Evolutionary conservation across 2,329 filamentous ascomycete species (phyloP), one percentile per base, ranked within the genome.

Genomic region (Monilinia fructicola): DNA sequence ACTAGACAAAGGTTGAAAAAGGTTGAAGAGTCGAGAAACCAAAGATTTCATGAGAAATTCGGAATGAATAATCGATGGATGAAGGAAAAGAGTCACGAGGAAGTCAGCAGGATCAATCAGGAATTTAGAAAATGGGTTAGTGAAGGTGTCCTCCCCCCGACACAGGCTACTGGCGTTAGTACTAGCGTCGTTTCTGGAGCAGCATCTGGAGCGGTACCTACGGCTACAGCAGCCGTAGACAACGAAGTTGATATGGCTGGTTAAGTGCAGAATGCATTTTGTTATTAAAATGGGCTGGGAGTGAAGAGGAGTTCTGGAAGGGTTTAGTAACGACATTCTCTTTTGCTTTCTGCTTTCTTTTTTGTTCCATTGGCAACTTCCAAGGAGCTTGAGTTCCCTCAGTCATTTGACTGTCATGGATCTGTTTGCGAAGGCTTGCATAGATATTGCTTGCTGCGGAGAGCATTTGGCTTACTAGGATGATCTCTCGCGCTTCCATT

Each of bases 31-130:
- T 67, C 70, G 26, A 69, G 81, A 50, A 80, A 76, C 23, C 79
- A 83, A 66, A 77, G 78, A 54, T 84, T 84, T 72, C 77, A 78
- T 61, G 80, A 83, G 72, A 83, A 82, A 69, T 84, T 83, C 65
- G 78, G 83, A 67, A 82, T 81, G 70, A 84, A 84, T 67, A 81
- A 80, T 38, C 75, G 72, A 65, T 84, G 82, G 82, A 81, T 82
- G 68, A 81, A 80, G 64, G 80, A 79, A 31, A 73, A 82, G 42
- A 79, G 78, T 71, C 80, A 81, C 66, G 81, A 82, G 66, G 77
- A 83, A 69, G 81, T 84, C 42, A 80, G 81, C 44, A 78, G 78
- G 68, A 76, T 78, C 28, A 82, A 82, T 59, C 77, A 80, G 67
- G 77, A 78, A 31, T 83, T 82, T 75, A 78, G 79, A 26, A 79